A percentile compares a stretch with the other conserved stretches of the same genome.
Evolutionary conservation across 805 yeast genomes (phyloP).

Genomic region (Clavispora carvajalis): DNA sequence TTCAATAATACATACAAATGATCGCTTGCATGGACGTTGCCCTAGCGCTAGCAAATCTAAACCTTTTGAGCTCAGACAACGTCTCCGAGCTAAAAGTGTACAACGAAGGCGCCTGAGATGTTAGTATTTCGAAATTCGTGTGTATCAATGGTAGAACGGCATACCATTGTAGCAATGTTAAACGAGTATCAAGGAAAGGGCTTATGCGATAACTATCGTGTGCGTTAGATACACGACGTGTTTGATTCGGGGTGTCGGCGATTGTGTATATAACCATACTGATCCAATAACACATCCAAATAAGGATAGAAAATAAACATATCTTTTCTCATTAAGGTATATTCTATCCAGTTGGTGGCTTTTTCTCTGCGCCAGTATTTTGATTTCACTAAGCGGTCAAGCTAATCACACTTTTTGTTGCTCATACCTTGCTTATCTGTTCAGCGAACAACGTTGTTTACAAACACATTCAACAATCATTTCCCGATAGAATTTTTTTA

Average conservation of each 20-base stretch:
- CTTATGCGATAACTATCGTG: neutral
- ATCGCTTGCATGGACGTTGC: slow-evolving; percentile 56
- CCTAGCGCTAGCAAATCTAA: slow-evolving; percentile 69
- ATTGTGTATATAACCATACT: neutral
- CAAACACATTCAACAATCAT: neutral
- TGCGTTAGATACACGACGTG: neutral
- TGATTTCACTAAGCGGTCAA: neutral
- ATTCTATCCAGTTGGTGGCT: neutral
- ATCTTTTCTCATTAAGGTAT: neutral
- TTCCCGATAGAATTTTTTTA: neutral
- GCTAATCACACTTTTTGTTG: neutral
- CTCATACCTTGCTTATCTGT: no score
- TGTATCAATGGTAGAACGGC: neutral
- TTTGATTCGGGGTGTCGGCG: no score
- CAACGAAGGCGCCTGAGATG: slow-evolving; percentile 32
- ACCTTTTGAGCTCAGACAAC: slow-evolving; percentile 55
- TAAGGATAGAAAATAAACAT: slow-evolving; percentile 9
- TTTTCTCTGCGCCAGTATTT: slow-evolving; percentile 1
- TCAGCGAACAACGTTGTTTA: no score
- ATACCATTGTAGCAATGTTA: slow-evolving; percentile 1
- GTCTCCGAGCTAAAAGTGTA: slow-evolving; percentile 64
- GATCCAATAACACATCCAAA: slow-evolving; percentile 5
- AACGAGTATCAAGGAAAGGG: neutral
- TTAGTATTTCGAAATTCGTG: neutral
- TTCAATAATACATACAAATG: slow-evolving; percentile 39